Evolutionary conservation across 2,329 filamentous ascomycete genomes (phyloP).

Genomic region (Penicillium sp.): DNA sequence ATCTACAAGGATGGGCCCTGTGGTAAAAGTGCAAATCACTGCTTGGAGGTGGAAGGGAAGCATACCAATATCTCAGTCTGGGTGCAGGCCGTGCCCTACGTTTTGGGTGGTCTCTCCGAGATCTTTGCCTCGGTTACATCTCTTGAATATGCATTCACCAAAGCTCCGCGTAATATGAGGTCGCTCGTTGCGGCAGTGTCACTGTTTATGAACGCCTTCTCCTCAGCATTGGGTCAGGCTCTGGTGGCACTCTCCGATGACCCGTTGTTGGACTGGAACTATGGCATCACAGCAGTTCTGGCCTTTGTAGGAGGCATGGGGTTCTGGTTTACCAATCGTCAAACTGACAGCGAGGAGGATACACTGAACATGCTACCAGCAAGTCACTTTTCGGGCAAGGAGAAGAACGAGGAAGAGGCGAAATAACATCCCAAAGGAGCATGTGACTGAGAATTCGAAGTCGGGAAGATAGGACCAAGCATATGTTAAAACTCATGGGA

Average conservation of each 20-base stretch:
- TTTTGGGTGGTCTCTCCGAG: constrained; percentile 57
- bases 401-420: constrained; percentile 15
- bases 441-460: not conserved
- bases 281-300: constrained; percentile 62
- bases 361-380: constrained; percentile 54
- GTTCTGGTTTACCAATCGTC: constrained; percentile 68
- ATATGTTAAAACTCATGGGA: not conserved
- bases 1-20: constrained; percentile 64
- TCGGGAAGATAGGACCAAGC: not conserved
- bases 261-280: constrained; percentile 71
- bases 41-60: constrained; percentile 43
- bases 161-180: constrained; percentile 77
- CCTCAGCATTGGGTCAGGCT: constrained; percentile 68
- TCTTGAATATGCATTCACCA: constrained; percentile 74
- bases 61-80: constrained; percentile 65
- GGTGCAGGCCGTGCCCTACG: constrained; percentile 51
- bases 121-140: constrained; percentile 61
- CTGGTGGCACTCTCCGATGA: constrained; percentile 62
- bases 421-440: not conserved
- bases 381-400: constrained; percentile 16
- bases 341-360: constrained; percentile 68
- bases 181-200: constrained; percentile 69
- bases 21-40: constrained; percentile 55
- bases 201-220: constrained; percentile 69
- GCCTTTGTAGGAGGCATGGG: constrained; percentile 61